Base-by-base conservation (phyloP, 73 alveolate species). In the Blepharisma japonicum region DNA sequence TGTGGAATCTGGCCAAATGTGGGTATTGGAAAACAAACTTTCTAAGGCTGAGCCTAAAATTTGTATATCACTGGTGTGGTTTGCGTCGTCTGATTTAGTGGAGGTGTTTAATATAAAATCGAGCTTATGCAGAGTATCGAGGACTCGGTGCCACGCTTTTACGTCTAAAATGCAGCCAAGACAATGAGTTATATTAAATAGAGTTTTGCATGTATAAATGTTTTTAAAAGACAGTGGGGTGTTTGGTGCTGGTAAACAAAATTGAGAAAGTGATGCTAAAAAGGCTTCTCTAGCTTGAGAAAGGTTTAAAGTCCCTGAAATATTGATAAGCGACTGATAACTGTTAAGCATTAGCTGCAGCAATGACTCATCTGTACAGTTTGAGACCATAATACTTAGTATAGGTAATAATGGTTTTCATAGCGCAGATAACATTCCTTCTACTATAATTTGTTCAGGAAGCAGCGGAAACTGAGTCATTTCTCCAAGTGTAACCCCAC, bases 101-200 rank as follows among this genome's bases (percentile, higher is more conserved):
- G 77, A 39, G 21, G 32, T 55, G 9, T 80, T 84, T 9, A 87
- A 55, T 8, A 81, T 71, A 38, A 67, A 80, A 72, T 93, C 95
- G 8, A 93, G 68, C 61, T 79, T 82, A 56, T 85, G 90, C 82
- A 91, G 83, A 6, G 95, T 86, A 55, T 89, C 93, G 14, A 93
- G 79, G 55, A 93, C 79, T 32, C 92, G 74, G 61, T 84, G 55
- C 98, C 98, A 93, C 11, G 95, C 83, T 81, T 91, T 90, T 50
- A 83, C 90, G 84, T 93, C 98, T 54, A 93, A 84, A 68, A 93
- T 86, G 45, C 68, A 51, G 61, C 91, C 92, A 66, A 93, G 82
- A 45, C 98, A 90, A 79, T 91, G 98, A 27, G 96, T 92, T 45
- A 93, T 84, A 78, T 93, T 93, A 45, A 93, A 83, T 48, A 93